Conservation (phyloP, 2,329 filamentous ascomycete genomes). For the Penicillium sp. region DNA sequence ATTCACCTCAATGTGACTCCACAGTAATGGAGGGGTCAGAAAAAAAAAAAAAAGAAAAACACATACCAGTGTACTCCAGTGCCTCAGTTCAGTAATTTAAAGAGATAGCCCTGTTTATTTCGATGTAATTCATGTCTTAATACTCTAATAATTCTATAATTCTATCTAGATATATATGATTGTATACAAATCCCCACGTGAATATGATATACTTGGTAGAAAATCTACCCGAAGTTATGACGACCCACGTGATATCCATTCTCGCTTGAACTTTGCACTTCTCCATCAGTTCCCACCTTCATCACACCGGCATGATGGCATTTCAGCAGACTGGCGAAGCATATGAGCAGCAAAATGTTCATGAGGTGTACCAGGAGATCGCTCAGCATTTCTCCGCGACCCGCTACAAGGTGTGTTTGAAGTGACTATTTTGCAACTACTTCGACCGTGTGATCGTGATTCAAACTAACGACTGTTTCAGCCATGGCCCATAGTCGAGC, state of each 20-base stretch:
- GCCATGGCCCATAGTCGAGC: conserved; percentile 89
- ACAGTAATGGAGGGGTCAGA: no score
- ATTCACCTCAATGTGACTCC: no score
- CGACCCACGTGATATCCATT: conserved; percentile 18
- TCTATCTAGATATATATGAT: no score
- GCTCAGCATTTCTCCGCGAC: conserved; percentile 51
- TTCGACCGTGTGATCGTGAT: neutral
- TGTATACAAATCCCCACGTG: no score
- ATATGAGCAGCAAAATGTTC: conserved; percentile 87
- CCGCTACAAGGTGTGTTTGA: conserved; percentile 59
- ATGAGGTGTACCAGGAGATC: conserved; percentile 73
- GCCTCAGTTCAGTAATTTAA: no score
- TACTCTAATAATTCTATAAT: no score
- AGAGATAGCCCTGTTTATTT: neutral
- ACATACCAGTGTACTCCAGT: no score
- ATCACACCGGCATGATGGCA: conserved; percentile 9
- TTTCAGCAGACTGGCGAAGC: conserved; percentile 21
- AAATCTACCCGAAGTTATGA: neutral
- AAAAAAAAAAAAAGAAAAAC: no score
- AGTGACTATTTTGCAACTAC: neutral
- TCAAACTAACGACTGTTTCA: conserved; percentile 31
- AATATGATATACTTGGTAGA: neutral
- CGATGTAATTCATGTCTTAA: neutral
- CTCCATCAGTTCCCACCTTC: conserved; percentile 9
- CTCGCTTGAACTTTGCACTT: conserved; percentile 13